phyloP scores from a whole-genome alignment of 2,329 filamentous ascomycete genomes.

The Sordariomycetes sp. region DNA sequence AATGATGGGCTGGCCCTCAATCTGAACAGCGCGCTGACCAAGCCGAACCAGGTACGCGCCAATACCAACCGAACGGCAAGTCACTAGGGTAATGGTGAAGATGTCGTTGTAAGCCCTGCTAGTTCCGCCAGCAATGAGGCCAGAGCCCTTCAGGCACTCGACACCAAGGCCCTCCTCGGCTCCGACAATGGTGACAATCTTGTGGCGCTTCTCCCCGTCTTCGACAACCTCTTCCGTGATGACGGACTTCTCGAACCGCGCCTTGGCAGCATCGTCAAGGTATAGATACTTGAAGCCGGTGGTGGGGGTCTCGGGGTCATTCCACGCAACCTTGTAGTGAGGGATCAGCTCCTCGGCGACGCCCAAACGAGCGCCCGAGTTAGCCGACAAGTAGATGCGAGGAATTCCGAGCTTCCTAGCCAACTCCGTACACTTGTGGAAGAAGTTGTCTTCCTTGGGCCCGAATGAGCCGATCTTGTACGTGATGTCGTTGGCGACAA shows the following conservation, averaged over 20 bases:
- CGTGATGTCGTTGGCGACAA: constrained; percentile 98
- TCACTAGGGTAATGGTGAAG: constrained; percentile 95
- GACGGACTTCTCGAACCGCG: constrained; percentile 62
- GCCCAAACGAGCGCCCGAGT: constrained; percentile 94
- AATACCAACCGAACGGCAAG: constrained; percentile 96
- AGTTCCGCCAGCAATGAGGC: constrained; percentile 95
- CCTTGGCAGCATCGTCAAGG: constrained; percentile 73
- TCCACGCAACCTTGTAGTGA: constrained; percentile 96
- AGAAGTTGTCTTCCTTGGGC: constrained; percentile 93
- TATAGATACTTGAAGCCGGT: constrained; percentile 96
- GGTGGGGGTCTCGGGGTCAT: constrained; percentile 67
- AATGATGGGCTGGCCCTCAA: constrained; percentile 97
- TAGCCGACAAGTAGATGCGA: constrained; percentile 94
- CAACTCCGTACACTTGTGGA: constrained; percentile 96
- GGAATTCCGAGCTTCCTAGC: constrained; percentile 90
- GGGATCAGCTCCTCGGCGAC: constrained; percentile 95
- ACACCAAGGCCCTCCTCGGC: constrained; percentile 94
- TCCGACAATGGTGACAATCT: constrained; percentile 88
- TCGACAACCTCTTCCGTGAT: constrained; percentile 79
- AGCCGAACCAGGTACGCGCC: constrained; percentile 98
- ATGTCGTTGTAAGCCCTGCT: constrained; percentile 97
- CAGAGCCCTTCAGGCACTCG: constrained; percentile 91
- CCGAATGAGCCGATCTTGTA: constrained; percentile 98
- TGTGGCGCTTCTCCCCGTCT: constrained; percentile 80
- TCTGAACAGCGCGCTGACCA: constrained; percentile 95